Evolutionary conservation across 1,284 basidiomycete genomes (phyloP).

Genomic region (Marasmius oreades): DNA sequence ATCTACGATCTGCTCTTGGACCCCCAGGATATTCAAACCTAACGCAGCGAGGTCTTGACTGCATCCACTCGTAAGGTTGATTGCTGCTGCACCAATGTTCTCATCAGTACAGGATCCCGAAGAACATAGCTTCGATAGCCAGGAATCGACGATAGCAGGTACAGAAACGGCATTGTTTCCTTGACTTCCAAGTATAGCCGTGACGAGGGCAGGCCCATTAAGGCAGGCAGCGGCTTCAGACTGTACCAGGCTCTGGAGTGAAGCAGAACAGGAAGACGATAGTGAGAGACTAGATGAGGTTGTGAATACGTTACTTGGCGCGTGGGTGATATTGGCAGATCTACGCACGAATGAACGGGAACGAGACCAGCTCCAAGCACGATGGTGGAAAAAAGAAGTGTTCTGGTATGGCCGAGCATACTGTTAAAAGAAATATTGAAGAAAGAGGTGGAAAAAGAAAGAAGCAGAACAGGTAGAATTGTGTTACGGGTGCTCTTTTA

Average conservation of each 20-base stretch:
- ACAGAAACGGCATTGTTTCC: not conserved
- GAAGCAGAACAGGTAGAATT: constrained; percentile 1
- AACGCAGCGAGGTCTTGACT: constrained; percentile 38
- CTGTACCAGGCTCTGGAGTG: constrained; percentile 20
- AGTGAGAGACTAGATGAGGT: constrained; percentile 9
- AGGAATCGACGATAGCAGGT: constrained; percentile 14
- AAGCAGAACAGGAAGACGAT: constrained; percentile 12
- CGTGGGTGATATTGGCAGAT: not conserved
- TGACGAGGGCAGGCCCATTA: constrained; percentile 22
- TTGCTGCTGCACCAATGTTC: constrained; percentile 36
- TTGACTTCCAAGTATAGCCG: constrained; percentile 16
- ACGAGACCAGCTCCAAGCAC: constrained; percentile 14
- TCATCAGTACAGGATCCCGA: constrained; percentile 26
- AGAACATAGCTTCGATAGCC: constrained; percentile 27
- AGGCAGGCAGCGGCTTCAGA: constrained; percentile 27
- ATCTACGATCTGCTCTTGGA: constrained; percentile 26
- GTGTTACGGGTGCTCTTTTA: no score
- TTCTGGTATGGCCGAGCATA: constrained; percentile 19
- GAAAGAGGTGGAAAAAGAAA: constrained; percentile 7
- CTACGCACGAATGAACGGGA: constrained; percentile 15
- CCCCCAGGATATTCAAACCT: constrained; percentile 20
- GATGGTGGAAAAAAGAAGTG: constrained; percentile 12
- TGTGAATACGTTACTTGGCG: not conserved
- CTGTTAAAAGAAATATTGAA: not conserved
- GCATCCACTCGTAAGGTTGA: constrained; percentile 45